phyloP scores from a whole-genome alignment of 257 asterid species.

The Buddleja alternifolia region DNA sequence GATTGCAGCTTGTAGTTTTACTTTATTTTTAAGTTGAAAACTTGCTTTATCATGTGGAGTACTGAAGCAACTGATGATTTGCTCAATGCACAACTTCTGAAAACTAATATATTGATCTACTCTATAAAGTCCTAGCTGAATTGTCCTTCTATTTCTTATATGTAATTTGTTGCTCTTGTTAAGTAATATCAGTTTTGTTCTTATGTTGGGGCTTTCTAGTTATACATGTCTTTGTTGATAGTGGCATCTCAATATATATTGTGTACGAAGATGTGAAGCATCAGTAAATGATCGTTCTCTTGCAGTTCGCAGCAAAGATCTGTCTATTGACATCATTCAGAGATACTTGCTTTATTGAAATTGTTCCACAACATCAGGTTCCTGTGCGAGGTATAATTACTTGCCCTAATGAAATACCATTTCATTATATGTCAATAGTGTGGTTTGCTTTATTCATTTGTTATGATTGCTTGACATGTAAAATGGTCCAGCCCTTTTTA shows the following conservation, averaged over 20 bases:
- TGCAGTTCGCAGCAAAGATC: conserved; percentile 73
- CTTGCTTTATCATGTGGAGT: neutral
- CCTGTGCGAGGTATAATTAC: conserved; percentile 56
- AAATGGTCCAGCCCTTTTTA: neutral
- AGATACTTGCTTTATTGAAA: conserved; percentile 63
- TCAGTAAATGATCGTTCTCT: conserved; percentile 12
- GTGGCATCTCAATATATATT: conserved; percentile 22
- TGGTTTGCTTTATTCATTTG: conserved; percentile 16
- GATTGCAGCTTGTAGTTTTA: neutral
- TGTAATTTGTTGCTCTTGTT: conserved; percentile 12
- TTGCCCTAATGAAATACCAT: neutral
- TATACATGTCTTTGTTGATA: neutral
- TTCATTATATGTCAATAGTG: neutral
- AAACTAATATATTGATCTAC: neutral
- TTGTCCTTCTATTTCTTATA: neutral
- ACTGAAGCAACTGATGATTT: conserved; percentile 20
- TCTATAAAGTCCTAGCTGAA: neutral
- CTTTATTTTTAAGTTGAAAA: neutral
- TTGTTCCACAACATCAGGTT: conserved; percentile 52
- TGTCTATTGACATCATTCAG: conserved; percentile 70
- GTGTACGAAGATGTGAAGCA: conserved; percentile 17
- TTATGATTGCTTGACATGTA: conserved; percentile 1
- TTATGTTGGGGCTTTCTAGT: neutral
- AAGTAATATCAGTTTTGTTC: neutral
- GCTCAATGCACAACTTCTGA: conserved; percentile 1